A percentile compares a stretch with the other conserved stretches of the same genome.
phyloP scores from a whole-genome alignment of 148 eudicot genomes.

The Vaccinium vitisidaea region DNA sequence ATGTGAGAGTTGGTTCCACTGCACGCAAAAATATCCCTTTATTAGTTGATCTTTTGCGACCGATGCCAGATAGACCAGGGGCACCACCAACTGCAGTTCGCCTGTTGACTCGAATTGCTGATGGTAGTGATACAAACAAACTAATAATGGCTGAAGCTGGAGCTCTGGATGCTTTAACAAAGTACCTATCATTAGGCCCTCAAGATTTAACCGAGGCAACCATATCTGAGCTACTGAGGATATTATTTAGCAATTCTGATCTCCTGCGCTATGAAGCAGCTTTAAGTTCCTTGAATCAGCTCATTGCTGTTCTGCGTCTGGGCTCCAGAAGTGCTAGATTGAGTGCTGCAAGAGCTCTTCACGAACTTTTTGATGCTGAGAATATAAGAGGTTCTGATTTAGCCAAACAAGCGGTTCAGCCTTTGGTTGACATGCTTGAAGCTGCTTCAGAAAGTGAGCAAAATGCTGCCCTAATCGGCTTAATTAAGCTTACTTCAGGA shows the following conservation, averaged over 20 bases:
- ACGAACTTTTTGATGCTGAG: conserved; percentile 63
- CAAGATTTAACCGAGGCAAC: conserved; percentile 68
- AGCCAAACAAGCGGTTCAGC: conserved; percentile 66
- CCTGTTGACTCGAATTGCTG: conserved; percentile 59
- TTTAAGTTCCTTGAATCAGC: conserved; percentile 55
- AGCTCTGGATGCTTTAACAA: conserved; percentile 76
- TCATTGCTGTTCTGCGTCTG: conserved; percentile 75
- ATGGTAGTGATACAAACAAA: conserved; percentile 70
- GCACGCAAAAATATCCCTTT: conserved; percentile 74
- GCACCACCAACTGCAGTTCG: conserved; percentile 62
- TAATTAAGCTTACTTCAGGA: conserved; percentile 54
- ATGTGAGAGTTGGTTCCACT: conserved; percentile 59
- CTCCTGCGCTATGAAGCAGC: conserved; percentile 65
- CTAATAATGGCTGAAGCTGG: conserved; percentile 81
- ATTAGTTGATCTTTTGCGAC: conserved; percentile 73
- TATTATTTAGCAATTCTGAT: conserved; percentile 62
- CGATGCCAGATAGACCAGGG: conserved; percentile 81
- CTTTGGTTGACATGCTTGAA: conserved; percentile 69
- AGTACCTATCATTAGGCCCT: conserved; percentile 75
- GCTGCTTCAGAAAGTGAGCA: conserved; percentile 56
- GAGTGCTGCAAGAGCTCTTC: conserved; percentile 72
- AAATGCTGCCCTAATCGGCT: conserved; percentile 55
- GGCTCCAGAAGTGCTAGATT: conserved; percentile 71
- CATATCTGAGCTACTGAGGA: conserved; percentile 59
- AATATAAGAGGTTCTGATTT: conserved; percentile 59